A percentile compares a stretch with the other conserved stretches of the same genome.
phyloP scores from a whole-genome alignment of 1,284 basidiomycete genomes.

The Xanthoconium separans region DNA sequence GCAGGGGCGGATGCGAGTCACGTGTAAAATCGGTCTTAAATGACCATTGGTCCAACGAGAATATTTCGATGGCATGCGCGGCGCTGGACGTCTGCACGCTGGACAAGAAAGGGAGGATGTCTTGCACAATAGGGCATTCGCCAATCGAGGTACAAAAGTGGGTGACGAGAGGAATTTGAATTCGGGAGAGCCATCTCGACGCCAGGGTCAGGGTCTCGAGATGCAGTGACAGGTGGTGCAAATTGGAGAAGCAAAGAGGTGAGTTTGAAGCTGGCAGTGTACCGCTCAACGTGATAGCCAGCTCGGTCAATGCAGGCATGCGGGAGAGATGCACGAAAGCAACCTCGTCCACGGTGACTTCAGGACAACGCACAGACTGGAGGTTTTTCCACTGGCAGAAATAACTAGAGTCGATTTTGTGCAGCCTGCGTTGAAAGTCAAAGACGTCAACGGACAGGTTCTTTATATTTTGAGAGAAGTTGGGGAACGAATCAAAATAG shows the following conservation, averaged over 20 bases:
- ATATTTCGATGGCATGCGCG: background rate
- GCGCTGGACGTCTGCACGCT: background rate
- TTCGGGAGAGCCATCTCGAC: background rate
- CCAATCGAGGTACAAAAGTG: background rate
- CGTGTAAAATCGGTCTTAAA: background rate
- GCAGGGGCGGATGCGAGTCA: background rate
- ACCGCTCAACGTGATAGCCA: background rate
- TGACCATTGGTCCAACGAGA: background rate
- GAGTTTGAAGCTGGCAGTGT: background rate
- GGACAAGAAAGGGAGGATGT: background rate
- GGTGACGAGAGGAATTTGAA: background rate
- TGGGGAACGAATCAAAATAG: too few relatives aligned
- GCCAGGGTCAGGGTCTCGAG: background rate
- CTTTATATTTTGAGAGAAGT: background rate
- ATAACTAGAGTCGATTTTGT: background rate
- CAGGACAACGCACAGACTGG: background rate
- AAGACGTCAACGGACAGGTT: background rate
- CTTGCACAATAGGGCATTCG: background rate
- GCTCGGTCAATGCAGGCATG: background rate
- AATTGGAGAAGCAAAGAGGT: background rate
- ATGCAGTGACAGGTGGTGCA: background rate
- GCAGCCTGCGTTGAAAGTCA: background rate
- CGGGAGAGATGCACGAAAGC: conserved; percentile 1
- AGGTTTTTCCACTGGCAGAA: background rate
- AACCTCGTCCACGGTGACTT: background rate